phyloP scores from a whole-genome alignment of 306 rosid species.

The Elaeagnus macrophylla region DNA sequence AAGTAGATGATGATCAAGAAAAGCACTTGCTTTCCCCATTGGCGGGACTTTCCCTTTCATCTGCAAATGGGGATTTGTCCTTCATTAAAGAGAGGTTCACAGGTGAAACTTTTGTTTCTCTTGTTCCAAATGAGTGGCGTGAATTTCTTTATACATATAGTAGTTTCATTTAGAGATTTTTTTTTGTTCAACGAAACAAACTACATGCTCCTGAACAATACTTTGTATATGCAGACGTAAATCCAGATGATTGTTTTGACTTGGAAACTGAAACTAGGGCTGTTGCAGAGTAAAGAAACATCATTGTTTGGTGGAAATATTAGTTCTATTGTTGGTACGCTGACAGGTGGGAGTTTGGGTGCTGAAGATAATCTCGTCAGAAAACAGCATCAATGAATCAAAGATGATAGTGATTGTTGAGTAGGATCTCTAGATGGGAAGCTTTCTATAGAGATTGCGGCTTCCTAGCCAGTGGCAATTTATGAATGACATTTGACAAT shows the following conservation, averaged over 20 bases:
- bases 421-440: no score
- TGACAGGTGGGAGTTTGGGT: no score
- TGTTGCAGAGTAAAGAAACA: no score
- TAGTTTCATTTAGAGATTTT: background rate
- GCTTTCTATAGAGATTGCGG: no score
- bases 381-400: no score
- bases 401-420: no score
- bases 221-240: constrained; percentile 1
- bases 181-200: background rate
- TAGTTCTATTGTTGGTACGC: no score
- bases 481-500: no score
- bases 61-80: constrained; percentile 38
- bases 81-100: constrained; percentile 46
- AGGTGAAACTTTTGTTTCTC: constrained; percentile 13
- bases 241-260: background rate
- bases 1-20: constrained; percentile 54
- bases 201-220: background rate
- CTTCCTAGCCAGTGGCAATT: no score
- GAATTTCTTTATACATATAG: background rate
- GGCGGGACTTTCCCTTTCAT: constrained; percentile 21
- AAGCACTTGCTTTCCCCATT: constrained; percentile 48
- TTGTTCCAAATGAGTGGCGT: background rate
- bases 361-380: no score
- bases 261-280: no score
- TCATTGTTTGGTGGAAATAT: no score